A percentile compares a stretch with the other conserved stretches of the same genome.
Conservation (phyloP, 1,284 basidiomycete genomes). For the Papiliotrema flavescens region DNA sequence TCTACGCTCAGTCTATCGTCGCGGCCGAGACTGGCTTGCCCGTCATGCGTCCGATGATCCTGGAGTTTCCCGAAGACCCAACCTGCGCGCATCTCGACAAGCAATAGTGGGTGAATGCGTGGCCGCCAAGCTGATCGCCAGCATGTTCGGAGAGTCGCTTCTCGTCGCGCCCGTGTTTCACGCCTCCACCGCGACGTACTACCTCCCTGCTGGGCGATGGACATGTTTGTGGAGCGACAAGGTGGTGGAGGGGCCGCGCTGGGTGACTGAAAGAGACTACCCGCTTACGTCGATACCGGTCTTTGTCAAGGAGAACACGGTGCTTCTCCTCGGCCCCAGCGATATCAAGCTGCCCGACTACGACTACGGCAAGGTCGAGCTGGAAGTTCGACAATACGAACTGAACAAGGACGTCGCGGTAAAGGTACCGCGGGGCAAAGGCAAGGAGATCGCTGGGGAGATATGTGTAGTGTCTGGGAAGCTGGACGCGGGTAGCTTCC, state of each 20-base stretch:
- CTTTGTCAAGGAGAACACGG: slow-evolving; percentile 60
- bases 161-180: slow-evolving; percentile 70
- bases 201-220: slow-evolving; percentile 66
- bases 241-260: slow-evolving; percentile 29
- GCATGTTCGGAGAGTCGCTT: slow-evolving; percentile 64
- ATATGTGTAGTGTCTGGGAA: slow-evolving; percentile 18
- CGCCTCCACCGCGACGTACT: slow-evolving; percentile 61
- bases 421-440: slow-evolving; percentile 49
- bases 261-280: slow-evolving; percentile 32
- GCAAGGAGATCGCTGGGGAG: slow-evolving; percentile 23
- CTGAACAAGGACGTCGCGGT: slow-evolving; percentile 51
- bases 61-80: slow-evolving; percentile 66
- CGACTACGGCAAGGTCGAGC: slow-evolving; percentile 53
- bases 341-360: slow-evolving; percentile 63
- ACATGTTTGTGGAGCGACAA: slow-evolving; percentile 52
- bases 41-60: slow-evolving; percentile 66
- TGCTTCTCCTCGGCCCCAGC: slow-evolving; percentile 59
- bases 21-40: slow-evolving; percentile 48
- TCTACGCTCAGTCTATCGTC: slow-evolving; percentile 59
- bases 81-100: slow-evolving; percentile 63
- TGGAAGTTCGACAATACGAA: slow-evolving; percentile 59
- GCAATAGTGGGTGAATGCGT: slow-evolving; percentile 47
- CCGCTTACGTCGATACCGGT: slow-evolving; percentile 55
- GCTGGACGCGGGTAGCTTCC: not conserved
- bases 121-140: slow-evolving; percentile 3